Evolutionary conservation across 495 filamentous ascomycete species (phyloP), one percentile per base, ranked within the genome.

Genomic region (Penicillium subrubescens): DNA sequence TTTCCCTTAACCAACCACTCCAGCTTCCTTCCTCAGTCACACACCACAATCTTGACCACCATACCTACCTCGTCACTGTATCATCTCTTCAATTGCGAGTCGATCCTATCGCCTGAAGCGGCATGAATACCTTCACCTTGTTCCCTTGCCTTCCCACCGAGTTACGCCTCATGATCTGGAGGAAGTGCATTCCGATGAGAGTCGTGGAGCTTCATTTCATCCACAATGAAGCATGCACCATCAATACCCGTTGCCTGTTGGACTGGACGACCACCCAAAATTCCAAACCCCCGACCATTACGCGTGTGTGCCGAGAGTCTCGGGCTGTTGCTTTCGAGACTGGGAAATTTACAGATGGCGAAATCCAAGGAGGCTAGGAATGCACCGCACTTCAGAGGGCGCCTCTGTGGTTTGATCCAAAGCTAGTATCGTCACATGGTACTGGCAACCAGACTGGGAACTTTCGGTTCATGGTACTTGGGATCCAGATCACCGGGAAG

Each of bases 231-330:
- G 12, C 51, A 3, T 17, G 6, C 19, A 7, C 7, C 1, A 44
- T 48, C 6, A 1, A 2, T 5, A n/a, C 57, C 7, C 3, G 3
- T 11, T 33, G 14, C 41, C 14, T 31, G 1, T 14, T 60, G 4
- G 31, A 29, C 1, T 50, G 27, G 41, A 60, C 57, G 7, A 37
- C 39, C 14, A 17, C 31, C 12, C 41, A 34, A 10, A 60, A 48
- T 29, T 33, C 31, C n/a, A 39, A 25, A 17, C 59, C 48, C 2
- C 59, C 59, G 10, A 34, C 54, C 31, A 29, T 61, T 15, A 61
- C 19, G 10, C 46, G 33, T 23, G 46, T 61, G 8, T 61, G 46
- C 46, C n/a, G 19, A 10, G 59, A 61, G 21, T 61, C 59, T 4
- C 48, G 59, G 1, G 10, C 15, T 11, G 48, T 53, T 8, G 48